Evolutionary conservation across 805 yeast genomes (phyloP), one percentile per base, ranked within the genome.

Genomic region (Sugiyamaella qingdaonensis): DNA sequence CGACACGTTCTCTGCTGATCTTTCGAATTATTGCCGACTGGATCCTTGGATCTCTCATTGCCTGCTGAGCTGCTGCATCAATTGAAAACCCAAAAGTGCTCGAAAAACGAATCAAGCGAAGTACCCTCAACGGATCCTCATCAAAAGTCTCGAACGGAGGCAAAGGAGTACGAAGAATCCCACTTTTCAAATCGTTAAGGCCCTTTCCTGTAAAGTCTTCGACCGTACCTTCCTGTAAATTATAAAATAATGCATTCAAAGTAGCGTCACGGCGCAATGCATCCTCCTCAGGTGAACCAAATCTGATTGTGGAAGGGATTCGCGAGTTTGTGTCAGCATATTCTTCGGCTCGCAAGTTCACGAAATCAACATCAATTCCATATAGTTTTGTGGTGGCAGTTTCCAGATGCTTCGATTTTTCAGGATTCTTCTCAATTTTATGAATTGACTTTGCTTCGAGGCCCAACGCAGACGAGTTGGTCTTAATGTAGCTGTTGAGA

Each of bases 221-320:
- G 21, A 94, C 82, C 54, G 76, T 60, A 11, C 74, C 74, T 4
- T 82, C 78, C 51, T 78, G 78, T 49, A 94, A 77, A 68, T 94
- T 94, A 69, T 86, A 94, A 64, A 94, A 94, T 21, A 94, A 71
- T 0, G 99, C 95, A 67, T 94, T 94, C 50, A 94, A 72, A 0
- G 99, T 94, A 1, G 98, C 98, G 71, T 94, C 99, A 64, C 99
- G 77, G 63, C 99, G 78, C 58, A 81, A 73, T 0, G 98, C 97
- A 68, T 94, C 99, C 64, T 92, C 87, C 56, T 80, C 78, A 0
- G 98, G 92, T 0, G 98, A 90, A 0, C 99, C 99, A 62, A 82
- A 85, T 62, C 79, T 78, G 39, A 88, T 81, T 1, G 73, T 67
- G 32, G 53, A 43, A 1, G 99, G 99, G n/a, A 94, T 89, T 51